Conservation (phyloP, 2,329 filamentous ascomycete species). For the Aspergillus phoenicis region DNA sequence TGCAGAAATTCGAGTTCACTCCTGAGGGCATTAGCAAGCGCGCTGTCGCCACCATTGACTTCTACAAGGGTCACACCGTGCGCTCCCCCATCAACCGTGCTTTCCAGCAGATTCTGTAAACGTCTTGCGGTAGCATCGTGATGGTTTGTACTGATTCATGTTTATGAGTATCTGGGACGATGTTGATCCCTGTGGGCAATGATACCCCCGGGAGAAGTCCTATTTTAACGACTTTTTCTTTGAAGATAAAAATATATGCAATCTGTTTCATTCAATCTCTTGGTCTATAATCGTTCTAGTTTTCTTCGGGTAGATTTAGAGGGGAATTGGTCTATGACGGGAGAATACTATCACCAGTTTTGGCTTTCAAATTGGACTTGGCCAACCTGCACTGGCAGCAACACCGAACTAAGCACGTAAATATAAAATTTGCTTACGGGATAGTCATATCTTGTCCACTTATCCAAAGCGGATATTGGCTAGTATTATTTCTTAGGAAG, state of each 20-base stretch:
- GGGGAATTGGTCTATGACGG: not conserved
- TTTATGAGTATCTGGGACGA: slow-evolving; percentile 32
- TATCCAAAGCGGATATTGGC: not conserved
- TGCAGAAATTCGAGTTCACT: slow-evolving; percentile 97
- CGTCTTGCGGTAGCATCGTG: slow-evolving; percentile 22
- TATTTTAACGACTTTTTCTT: slow-evolving; percentile 26
- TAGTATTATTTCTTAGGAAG: not conserved
- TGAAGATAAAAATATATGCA: slow-evolving; percentile 16
- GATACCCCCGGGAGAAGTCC: slow-evolving; percentile 15
- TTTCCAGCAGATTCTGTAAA: slow-evolving; percentile 94
- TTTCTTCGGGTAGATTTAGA: slow-evolving; percentile 23
- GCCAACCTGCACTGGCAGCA: not conserved
- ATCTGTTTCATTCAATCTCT: not conserved
- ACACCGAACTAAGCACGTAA: not conserved
- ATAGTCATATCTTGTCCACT: too few species aligned
- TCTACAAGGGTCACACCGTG: slow-evolving; percentile 95
- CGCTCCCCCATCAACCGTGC: slow-evolving; percentile 96
- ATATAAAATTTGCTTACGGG: not conserved
- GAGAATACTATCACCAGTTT: not conserved
- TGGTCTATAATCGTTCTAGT: not conserved
- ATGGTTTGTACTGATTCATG: slow-evolving; percentile 28
- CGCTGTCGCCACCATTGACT: slow-evolving; percentile 85
- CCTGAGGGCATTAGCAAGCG: slow-evolving; percentile 96
- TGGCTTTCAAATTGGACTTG: not conserved
- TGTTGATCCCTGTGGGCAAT: slow-evolving; percentile 16